These are phyloP conservation scores for Cydonia oblonga DNA, from an alignment of 331 rosid genomes.

Conservation along the genomic window DNA sequence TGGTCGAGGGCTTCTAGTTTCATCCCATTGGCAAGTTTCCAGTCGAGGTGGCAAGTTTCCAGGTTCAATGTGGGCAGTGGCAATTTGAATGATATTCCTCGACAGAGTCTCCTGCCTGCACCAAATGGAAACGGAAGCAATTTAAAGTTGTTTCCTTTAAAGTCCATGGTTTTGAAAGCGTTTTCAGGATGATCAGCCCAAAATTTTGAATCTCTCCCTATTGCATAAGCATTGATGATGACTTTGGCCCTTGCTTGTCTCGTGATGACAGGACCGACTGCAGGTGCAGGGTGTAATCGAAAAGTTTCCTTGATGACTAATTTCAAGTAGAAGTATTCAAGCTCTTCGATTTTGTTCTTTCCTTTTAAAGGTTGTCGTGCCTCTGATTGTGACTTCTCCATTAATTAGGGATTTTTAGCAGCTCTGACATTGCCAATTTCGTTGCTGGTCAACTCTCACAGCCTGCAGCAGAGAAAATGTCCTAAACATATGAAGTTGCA, in stretches of 20 bases:
- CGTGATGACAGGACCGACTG: neutral
- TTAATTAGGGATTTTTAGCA: neutral
- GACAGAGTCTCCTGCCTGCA: neutral
- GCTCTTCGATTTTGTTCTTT: neutral
- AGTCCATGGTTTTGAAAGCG: neutral
- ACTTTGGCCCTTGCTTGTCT: neutral
- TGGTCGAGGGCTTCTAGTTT: neutral
- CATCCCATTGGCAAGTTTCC: neutral
- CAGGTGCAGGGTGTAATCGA: neutral
- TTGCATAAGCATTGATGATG: neutral
- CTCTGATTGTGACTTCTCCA: constrained; percentile 8
- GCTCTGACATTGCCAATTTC: constrained; percentile 1
- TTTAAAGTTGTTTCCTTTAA: neutral
- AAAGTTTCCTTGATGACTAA: neutral
- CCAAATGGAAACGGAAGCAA: neutral
- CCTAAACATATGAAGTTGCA: neutral
- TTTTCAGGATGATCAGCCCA: neutral
- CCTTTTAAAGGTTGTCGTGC: neutral
- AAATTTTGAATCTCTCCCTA: neutral
- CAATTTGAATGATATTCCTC: neutral
- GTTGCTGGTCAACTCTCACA: neutral
- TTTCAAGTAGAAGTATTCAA: neutral
- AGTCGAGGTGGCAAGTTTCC: neutral
- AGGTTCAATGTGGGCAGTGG: neutral
- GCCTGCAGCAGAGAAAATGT: neutral